Percentiles rank a stretch among this genome's conserved stretches.
These are phyloP conservation scores for Coprinopsis strossmayeri DNA, from an alignment of 768 basidiomycete species.

Conservation along the genomic window DNA sequence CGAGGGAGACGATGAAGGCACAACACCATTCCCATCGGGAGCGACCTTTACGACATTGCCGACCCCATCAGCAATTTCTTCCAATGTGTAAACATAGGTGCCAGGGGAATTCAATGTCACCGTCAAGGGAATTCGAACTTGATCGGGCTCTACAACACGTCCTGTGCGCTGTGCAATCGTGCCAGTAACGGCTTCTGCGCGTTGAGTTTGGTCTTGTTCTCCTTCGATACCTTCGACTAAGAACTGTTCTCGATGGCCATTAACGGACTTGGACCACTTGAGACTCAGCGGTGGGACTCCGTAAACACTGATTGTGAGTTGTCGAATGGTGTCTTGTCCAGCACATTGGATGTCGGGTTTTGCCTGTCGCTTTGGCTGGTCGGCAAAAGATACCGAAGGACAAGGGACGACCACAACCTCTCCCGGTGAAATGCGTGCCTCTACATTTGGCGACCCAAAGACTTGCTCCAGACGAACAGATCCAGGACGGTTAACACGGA, in stretches of 20 bases:
- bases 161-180: background rate
- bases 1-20: too few species aligned
- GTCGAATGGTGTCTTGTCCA: constrained; percentile 53
- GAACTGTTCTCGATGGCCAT: constrained; percentile 61
- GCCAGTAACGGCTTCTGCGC: constrained; percentile 9
- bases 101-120: constrained; percentile 60
- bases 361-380: constrained; percentile 24
- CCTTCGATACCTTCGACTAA: constrained; percentile 82
- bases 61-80: constrained; percentile 76
- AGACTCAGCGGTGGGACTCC: constrained; percentile 77
- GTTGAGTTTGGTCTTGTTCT: constrained; percentile 30
- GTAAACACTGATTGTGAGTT: constrained; percentile 55
- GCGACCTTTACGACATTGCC: constrained; percentile 64
- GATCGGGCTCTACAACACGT: constrained; percentile 34
- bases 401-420: constrained; percentile 77
- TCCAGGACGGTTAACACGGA: constrained; percentile 69
- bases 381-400: constrained; percentile 65
- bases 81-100: constrained; percentile 65
- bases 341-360: constrained; percentile 55
- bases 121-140: constrained; percentile 62
- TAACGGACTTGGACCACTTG: constrained; percentile 67
- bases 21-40: constrained; percentile 20
- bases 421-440: constrained; percentile 54
- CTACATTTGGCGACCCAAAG: constrained; percentile 59
- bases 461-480: constrained; percentile 70